Conservation (phyloP, 108 stramenopile species). For the Bacterosira constricta region DNA sequence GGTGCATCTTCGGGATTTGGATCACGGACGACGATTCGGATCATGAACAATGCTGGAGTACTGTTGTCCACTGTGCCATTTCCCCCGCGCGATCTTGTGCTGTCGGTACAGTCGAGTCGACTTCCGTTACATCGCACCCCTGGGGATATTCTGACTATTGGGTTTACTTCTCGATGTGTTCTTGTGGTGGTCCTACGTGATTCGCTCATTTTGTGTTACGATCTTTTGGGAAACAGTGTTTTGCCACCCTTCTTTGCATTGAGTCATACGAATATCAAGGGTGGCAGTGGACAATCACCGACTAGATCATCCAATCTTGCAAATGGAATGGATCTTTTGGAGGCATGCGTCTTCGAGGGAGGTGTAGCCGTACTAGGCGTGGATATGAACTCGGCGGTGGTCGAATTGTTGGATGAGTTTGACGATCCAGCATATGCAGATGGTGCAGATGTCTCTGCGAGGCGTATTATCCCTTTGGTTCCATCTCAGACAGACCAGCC, state of each 20-base stretch:
- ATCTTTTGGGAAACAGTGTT: conserved; percentile 56
- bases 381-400: conserved; percentile 69
- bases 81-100: conserved; percentile 45
- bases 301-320: not conserved
- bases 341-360: conserved; percentile 72
- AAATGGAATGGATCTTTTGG: conserved; percentile 56
- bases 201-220: conserved; percentile 75
- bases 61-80: conserved; percentile 59
- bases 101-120: not conserved
- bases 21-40: conserved; percentile 48
- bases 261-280: conserved; percentile 16
- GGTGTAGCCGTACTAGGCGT: conserved; percentile 75
- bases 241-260: conserved; percentile 78
- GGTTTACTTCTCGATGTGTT: conserved; percentile 70
- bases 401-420: conserved; percentile 82
- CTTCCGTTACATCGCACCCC: conserved; percentile 30
- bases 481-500: conserved; percentile 9
- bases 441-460: conserved; percentile 55
- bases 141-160: conserved; percentile 73
- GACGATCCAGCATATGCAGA: conserved; percentile 70
- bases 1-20: conserved; percentile 51
- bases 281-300: not conserved
- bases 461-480: conserved; percentile 18
- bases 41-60: conserved; percentile 71
- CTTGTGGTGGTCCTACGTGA: conserved; percentile 74